Base-by-base conservation (phyloP, 2,329 filamentous ascomycete species). In the Fusarium virguliforme region DNA sequence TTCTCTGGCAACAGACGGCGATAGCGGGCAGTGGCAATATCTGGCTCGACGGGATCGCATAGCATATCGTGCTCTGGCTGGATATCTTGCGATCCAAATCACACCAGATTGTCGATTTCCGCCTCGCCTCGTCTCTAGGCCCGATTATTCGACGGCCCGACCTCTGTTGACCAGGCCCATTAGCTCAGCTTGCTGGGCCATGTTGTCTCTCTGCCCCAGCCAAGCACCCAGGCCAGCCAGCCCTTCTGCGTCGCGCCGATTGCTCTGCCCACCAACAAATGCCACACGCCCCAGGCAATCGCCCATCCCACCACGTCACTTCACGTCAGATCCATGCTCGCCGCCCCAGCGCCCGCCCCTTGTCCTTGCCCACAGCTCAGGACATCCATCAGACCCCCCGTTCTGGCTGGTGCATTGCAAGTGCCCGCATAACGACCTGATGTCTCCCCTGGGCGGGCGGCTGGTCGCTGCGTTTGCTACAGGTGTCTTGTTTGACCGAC, bases 261-360 rank as follows among this genome's bases (percentile, higher is more conserved):
- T 72, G 34, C 70, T 72, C 72, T 72, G 55, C 70, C 74, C 72
- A 74, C 72, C 48, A 66, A 67, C 62, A 67, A 72, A 68, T 68
- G 66, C 72, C 72, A 75, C 63, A 62, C 65, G 61, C 73, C 73
- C 65, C 71, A 74, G 72, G 63, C 62, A 68, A 73, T 73, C 63
- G 64, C 51, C 65, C 51, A 67, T 75, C 68, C 69, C 71, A 76
- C 71, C 74, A 76, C 74, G 74, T 76, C 74, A 76, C 74, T 76
- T 76, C 74, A 74, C 70, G 70, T 68, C 74, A 75, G 72, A 76
- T 73, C 73, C 72, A 71, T 65, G 69, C 62, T 68, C 38, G 64
- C 67, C 55, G 67, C 64, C 57, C 67, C 62, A 70, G 67, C 62
- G 62, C 54, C 60, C 57, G 59, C 66, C 67, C 73, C 73, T 69